These are phyloP conservation scores for Crotalaria pallida DNA, from an alignment of 306 rosid genomes.

Conservation along the genomic window DNA sequence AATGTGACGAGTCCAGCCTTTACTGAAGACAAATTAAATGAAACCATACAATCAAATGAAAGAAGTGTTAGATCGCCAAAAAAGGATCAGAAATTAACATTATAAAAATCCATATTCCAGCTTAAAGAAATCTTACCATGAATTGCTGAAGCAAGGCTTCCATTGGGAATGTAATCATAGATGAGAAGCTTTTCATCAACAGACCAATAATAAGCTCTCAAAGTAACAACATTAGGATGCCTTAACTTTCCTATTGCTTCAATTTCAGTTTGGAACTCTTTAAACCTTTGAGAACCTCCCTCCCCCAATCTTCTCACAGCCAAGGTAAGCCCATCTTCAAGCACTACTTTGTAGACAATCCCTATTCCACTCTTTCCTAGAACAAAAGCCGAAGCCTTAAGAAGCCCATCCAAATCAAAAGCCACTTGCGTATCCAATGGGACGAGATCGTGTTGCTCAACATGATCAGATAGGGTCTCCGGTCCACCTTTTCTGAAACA, in stretches of 20 bases:
- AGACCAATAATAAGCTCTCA: constrained; percentile 79
- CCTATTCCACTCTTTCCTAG: constrained; percentile 78
- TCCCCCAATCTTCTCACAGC: constrained; percentile 83
- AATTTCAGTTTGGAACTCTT: constrained; percentile 76
- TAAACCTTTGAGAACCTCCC: constrained; percentile 83
- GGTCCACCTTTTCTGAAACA: constrained; percentile 60
- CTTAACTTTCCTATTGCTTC: constrained; percentile 80
- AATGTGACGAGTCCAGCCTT: constrained; percentile 47
- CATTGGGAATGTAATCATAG: constrained; percentile 65
- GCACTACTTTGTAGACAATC: constrained; percentile 77
- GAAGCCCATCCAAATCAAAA: constrained; percentile 78
- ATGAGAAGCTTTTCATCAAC: constrained; percentile 82
- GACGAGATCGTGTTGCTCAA: constrained; percentile 63
- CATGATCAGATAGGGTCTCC: constrained; percentile 53
- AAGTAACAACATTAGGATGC: constrained; percentile 66
- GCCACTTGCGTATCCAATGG: constrained; percentile 57
- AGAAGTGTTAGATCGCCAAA: neutral
- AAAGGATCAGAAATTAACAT: neutral
- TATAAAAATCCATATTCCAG: neutral
- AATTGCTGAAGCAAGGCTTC: constrained; percentile 62
- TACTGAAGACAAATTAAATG: constrained; percentile 30
- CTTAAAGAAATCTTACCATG: constrained; percentile 40
- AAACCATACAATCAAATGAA: constrained; percentile 21
- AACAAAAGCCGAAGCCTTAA: constrained; percentile 82
- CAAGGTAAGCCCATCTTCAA: constrained; percentile 56